phyloP scores from a whole-genome alignment of 164 flowering plant genomes.

The Nymphaea thermarum region DNA sequence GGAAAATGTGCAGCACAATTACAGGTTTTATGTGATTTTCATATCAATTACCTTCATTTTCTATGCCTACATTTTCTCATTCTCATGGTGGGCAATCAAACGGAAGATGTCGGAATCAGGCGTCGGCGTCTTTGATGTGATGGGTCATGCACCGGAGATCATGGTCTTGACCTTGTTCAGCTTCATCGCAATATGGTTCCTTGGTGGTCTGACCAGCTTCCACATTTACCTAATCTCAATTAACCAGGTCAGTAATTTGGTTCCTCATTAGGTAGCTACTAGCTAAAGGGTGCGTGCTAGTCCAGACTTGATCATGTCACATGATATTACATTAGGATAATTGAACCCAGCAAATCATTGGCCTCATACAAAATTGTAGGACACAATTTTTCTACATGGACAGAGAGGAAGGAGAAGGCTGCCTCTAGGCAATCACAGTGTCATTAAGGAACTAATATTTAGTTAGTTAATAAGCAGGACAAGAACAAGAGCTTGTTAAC shows the following conservation, averaged over 20 bases:
- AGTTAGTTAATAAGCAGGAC: no score
- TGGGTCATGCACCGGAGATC: slow-evolving; percentile 30
- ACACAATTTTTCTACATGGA: not conserved
- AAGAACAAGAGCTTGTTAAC: no score
- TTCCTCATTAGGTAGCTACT: not conserved
- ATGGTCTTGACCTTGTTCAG: slow-evolving; percentile 28
- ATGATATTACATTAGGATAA: not conserved
- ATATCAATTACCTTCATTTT: slow-evolving; percentile 18
- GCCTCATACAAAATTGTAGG: not conserved
- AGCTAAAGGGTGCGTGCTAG: not conserved
- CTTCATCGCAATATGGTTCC: slow-evolving; percentile 26
- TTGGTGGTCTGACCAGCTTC: slow-evolving; percentile 24
- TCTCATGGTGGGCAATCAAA: slow-evolving; percentile 26
- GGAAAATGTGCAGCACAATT: slow-evolving; percentile 28
- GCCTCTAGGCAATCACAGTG: not conserved
- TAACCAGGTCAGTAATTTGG: slow-evolving; percentile 30
- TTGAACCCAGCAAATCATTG: not conserved
- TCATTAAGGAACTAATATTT: not conserved
- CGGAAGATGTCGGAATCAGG: slow-evolving; percentile 13
- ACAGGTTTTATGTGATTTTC: slow-evolving; percentile 30
- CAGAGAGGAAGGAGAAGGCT: not conserved
- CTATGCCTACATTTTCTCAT: slow-evolving; percentile 24
- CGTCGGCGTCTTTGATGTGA: slow-evolving; percentile 14
- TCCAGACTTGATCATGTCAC: not conserved
- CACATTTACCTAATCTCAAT: slow-evolving; percentile 25